Base-by-base conservation (phyloP, 345 rosid species). In the Lepidium sativum region DNA sequence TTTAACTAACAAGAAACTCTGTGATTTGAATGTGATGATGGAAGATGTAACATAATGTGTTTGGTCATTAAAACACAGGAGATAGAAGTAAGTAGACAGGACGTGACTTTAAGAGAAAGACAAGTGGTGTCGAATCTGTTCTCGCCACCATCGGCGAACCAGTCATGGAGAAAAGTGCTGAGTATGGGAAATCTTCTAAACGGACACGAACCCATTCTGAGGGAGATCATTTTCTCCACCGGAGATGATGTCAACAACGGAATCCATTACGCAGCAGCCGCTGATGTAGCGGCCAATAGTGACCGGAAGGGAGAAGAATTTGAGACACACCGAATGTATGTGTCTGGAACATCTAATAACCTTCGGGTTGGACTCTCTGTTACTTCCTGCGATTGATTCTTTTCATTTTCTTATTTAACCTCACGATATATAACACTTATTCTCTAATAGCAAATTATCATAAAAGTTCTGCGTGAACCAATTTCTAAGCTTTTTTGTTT, bases 181-280 rank as follows among this genome's bases (percentile, higher is more conserved):
- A 94, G 99, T 75, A 90, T 90, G 96, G 99, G 99, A 13, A 94
- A 94, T 76, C 91, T 84, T 68, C 86, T 94, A 6, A 94, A 90
- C 48, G 96, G 99, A 40, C 99, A 94, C 13, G 99, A 94, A 74
- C 99, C 99, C 1, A 76, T 81, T 47, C 71, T 80, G 35, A 74
- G 99, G 72, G 99, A 94, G 75, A 83, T 88, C 8, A 71, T 90
- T 74, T 90, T 94, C 59, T 80, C 92, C 6, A 69, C 68, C 60
- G 82, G 78, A 1, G 95, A 92, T 21, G 73, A 63, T 18, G 72
- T 76, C 54, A 74, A 77, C 42, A 72, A 77, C 34, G 84, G 78
- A 25, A 78, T 69, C 72, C 91, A 84, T 35, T 84, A 87, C 8
- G 87, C 97, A 0, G 76, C 77, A 25, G 76, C 76, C 2, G 67